A percentile compares a stretch with the other conserved stretches of the same genome.
Evolutionary conservation across 164 flowering plant species (phyloP).

Genomic region (Akebia trifoliata): DNA sequence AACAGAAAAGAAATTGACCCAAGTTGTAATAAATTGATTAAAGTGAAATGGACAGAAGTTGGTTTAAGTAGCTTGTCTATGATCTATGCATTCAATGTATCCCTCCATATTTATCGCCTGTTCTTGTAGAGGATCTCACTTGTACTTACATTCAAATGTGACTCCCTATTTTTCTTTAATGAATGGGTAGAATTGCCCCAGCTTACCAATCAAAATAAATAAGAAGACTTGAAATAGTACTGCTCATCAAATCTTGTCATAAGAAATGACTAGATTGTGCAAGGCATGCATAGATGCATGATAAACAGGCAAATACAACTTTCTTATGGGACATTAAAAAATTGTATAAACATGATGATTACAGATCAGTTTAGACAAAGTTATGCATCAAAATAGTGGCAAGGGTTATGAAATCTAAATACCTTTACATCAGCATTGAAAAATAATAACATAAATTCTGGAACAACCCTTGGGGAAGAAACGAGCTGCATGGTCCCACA

Average conservation of each 20-base stretch:
- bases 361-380: background rate
- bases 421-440: constrained; percentile 70
- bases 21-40: no score
- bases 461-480: constrained; percentile 61
- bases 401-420: constrained; percentile 6
- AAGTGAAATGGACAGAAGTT: no score
- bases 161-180: no score
- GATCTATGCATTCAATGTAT: no score
- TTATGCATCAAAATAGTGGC: background rate
- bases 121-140: no score
- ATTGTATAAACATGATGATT: background rate
- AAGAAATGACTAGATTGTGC: background rate
- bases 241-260: background rate
- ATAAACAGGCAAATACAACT: constrained; percentile 4
- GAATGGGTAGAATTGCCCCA: no score
- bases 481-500: constrained; percentile 58
- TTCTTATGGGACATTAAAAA: background rate
- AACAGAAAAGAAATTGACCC: no score
- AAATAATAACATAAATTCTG: constrained; percentile 59
- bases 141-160: no score
- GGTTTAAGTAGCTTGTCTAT: no score
- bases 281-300: background rate
- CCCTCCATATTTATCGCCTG: no score
- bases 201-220: background rate
- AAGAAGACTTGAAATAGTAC: no score